Evolutionary conservation across 495 filamentous ascomycete species (phyloP).

Genomic region (Chaetomium cochliodes): DNA sequence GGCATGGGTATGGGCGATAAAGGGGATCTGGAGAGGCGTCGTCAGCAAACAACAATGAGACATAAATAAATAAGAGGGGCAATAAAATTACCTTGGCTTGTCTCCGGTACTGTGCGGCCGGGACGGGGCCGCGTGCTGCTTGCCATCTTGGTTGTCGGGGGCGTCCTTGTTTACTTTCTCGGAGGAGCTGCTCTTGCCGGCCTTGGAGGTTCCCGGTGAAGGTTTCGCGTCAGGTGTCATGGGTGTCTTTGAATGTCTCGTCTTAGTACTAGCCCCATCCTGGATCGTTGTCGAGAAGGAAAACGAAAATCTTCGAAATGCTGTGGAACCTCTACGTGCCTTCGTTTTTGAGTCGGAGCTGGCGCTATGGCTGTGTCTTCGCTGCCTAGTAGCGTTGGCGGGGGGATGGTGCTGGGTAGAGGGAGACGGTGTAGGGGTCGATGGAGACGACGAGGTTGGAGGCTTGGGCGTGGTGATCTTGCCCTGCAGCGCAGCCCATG

Average conservation of each 20-base stretch:
- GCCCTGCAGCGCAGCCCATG: conserved; percentile 33
- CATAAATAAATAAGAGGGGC: neutral
- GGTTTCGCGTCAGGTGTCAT: conserved; percentile 21
- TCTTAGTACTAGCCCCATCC: conserved; percentile 31
- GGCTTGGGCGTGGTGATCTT: conserved; percentile 21
- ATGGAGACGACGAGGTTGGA: conserved; percentile 19
- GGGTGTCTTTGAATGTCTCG: conserved; percentile 33
- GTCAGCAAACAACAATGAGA: neutral
- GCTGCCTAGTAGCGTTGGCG: conserved; percentile 25
- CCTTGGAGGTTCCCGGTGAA: conserved; percentile 25
- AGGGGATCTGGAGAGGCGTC: neutral
- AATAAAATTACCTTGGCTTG: conserved; percentile 26
- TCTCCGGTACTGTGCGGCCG: conserved; percentile 7
- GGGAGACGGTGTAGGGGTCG: neutral
- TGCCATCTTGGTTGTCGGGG: conserved; percentile 13
- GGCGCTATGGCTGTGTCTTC: conserved; percentile 35
- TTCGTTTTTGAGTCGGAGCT: conserved; percentile 32
- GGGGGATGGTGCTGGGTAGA: conserved; percentile 16
- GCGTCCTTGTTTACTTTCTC: conserved; percentile 32
- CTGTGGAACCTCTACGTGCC: conserved; percentile 35
- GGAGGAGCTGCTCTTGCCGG: conserved; percentile 26
- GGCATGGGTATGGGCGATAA: conserved; percentile 21
- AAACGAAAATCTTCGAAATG: conserved; percentile 33
- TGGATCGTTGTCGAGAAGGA: conserved; percentile 24
- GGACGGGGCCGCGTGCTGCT: conserved; percentile 12